Conservation (phyloP, 1,284 basidiomycete genomes). For the Trichosporon sp. region DNA sequence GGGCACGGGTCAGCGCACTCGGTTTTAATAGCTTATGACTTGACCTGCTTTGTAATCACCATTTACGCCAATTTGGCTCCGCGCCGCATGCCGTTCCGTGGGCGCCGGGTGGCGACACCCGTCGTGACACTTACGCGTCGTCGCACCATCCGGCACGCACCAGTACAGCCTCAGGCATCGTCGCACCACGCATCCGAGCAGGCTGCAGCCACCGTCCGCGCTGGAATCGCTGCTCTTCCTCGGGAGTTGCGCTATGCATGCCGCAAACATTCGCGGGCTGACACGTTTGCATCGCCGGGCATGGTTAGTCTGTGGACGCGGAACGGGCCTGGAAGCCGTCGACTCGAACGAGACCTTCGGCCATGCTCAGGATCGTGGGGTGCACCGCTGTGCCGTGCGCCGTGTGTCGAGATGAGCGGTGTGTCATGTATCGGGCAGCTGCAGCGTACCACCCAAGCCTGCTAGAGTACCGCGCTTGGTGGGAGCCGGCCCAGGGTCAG, state of each 20-base stretch:
- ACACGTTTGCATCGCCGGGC: not conserved
- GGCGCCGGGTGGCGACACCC: not conserved
- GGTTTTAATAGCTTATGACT: not conserved
- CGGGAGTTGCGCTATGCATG: not conserved
- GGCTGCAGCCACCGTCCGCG: not conserved
- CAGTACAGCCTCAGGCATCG: not conserved
- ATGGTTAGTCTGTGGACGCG: not conserved
- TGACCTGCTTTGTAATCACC: not conserved
- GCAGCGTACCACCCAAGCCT: not conserved
- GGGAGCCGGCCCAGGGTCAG: not conserved
- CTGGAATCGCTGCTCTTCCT: not conserved
- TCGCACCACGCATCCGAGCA: not conserved
- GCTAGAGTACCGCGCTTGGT: not conserved
- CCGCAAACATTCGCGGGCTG: not conserved
- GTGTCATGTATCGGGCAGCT: not conserved
- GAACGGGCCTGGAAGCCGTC: not conserved
- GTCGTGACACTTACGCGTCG: conserved; percentile 2
- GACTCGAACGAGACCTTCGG: not conserved
- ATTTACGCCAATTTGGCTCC: not conserved
- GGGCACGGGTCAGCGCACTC: not conserved
- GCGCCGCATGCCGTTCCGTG: not conserved
- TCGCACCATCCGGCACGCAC: not conserved
- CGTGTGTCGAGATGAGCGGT: not conserved
- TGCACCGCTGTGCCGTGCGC: not conserved
- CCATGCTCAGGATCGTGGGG: not conserved